phyloP scores from a whole-genome alignment of 768 basidiomycete species.

The Panaeolus cyanescens region DNA sequence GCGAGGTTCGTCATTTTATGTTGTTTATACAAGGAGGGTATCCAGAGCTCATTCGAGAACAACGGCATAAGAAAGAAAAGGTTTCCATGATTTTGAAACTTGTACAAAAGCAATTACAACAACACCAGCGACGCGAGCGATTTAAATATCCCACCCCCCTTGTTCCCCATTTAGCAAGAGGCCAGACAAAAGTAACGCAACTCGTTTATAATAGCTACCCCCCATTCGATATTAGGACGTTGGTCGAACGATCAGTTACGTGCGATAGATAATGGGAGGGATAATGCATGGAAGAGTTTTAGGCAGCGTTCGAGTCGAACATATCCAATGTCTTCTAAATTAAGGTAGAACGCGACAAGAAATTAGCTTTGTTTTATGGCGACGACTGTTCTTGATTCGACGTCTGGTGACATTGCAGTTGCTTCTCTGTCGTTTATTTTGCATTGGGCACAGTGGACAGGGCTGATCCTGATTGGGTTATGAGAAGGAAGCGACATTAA shows the following conservation, averaged over 20 bases:
- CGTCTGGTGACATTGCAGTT: conserved; percentile 19
- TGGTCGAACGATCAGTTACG: no score
- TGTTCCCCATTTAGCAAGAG: not conserved
- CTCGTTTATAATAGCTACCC: not conserved
- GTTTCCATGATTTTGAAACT: not conserved
- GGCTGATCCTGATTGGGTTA: conserved; percentile 74
- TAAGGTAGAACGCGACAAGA: not conserved
- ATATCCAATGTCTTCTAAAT: no score
- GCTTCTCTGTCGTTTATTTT: conserved; percentile 29
- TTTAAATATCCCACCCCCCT: not conserved
- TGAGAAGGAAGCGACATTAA: conserved; percentile 68
- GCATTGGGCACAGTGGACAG: conserved; percentile 47
- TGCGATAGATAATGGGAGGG: not conserved
- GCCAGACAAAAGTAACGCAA: not conserved
- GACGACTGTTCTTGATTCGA: not conserved
- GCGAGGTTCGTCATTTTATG: no score
- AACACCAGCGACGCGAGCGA: not conserved
- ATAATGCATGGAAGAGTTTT: no score
- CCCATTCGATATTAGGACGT: no score
- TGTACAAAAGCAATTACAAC: not conserved
- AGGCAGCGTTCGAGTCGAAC: no score
- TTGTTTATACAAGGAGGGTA: no score
- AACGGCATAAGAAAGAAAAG: not conserved
- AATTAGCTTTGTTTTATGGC: not conserved
- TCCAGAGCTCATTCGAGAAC: not conserved